phyloP scores from a whole-genome alignment of 306 rosid species.

The Vigna hirtella region DNA sequence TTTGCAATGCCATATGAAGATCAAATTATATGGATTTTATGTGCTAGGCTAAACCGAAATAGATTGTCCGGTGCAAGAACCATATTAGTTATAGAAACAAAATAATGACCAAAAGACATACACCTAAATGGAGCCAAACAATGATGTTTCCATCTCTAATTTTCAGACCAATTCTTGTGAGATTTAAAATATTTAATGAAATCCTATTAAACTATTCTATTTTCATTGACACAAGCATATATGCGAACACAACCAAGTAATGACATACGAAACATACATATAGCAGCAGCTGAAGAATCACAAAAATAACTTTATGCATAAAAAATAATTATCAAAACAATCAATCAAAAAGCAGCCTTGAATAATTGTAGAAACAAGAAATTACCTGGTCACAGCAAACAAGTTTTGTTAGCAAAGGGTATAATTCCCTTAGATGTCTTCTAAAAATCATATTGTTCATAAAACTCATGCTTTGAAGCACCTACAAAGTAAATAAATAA shows the following conservation, averaged over 20 bases:
- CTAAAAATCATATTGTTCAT: conserved; percentile 89
- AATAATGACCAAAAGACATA: neutral
- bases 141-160: neutral
- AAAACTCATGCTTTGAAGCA: conserved; percentile 86
- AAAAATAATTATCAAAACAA: neutral
- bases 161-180: neutral
- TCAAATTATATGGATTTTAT: neutral
- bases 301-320: neutral
- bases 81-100: neutral
- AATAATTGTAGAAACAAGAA: conserved; percentile 33
- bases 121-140: neutral
- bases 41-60: neutral
- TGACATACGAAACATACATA: conserved; percentile 2
- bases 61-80: neutral
- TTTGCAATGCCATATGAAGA: neutral
- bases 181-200: conserved; percentile 2
- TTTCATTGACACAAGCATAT: neutral
- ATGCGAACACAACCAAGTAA: neutral
- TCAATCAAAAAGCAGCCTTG: neutral
- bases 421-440: conserved; percentile 89
- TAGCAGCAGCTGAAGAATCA: conserved; percentile 10
- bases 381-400: conserved; percentile 98
- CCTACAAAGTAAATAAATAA: conserved; percentile 55
- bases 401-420: conserved; percentile 93
- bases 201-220: neutral